These are phyloP conservation scores for Apiotrichum sp. DNA, from an alignment of 1,284 basidiomycete genomes.

Conservation along the genomic window DNA sequence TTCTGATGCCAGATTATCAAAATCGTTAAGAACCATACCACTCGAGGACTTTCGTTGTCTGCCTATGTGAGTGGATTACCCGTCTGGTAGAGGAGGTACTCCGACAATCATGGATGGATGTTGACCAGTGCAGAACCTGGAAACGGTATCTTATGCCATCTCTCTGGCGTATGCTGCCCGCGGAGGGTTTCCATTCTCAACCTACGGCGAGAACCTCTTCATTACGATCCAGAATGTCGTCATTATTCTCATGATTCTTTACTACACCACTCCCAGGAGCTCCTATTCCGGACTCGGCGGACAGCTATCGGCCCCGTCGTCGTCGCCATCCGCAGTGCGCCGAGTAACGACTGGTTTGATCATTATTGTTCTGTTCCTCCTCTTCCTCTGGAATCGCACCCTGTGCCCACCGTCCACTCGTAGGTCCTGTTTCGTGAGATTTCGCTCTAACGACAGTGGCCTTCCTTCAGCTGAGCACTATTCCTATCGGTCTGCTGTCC, in stretches of 20 bases:
- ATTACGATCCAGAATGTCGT: conserved; percentile 74
- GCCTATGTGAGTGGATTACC: conserved; percentile 55
- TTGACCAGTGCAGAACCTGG: conserved; percentile 51
- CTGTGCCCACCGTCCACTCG: conserved; percentile 35
- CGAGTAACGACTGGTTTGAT: conserved; percentile 45
- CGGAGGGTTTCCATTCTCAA: conserved; percentile 82
- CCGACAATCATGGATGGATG: neutral
- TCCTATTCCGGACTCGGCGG: conserved; percentile 5
- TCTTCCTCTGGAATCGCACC: conserved; percentile 50
- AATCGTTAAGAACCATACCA: conserved; percentile 57
- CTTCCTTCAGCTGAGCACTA: conserved; percentile 66
- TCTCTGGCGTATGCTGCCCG: conserved; percentile 78
- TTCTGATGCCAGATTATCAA: conserved; percentile 48
- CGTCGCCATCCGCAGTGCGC: neutral
- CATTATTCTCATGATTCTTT: conserved; percentile 74
- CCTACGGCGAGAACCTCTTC: conserved; percentile 91
- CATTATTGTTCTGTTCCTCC: conserved; percentile 47
- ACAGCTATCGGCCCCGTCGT: neutral
- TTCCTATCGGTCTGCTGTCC: conserved; percentile 75
- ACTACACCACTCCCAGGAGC: conserved; percentile 40
- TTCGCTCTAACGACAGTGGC: conserved; percentile 38
- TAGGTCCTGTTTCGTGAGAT: conserved; percentile 18
- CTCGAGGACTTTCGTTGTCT: conserved; percentile 72
- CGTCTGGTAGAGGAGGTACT: neutral
- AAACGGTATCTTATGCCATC: conserved; percentile 80